A percentile compares a stretch with the other conserved stretches of the same genome.
Conservation (phyloP, 306 rosid species). For the Trifolium pratense region DNA sequence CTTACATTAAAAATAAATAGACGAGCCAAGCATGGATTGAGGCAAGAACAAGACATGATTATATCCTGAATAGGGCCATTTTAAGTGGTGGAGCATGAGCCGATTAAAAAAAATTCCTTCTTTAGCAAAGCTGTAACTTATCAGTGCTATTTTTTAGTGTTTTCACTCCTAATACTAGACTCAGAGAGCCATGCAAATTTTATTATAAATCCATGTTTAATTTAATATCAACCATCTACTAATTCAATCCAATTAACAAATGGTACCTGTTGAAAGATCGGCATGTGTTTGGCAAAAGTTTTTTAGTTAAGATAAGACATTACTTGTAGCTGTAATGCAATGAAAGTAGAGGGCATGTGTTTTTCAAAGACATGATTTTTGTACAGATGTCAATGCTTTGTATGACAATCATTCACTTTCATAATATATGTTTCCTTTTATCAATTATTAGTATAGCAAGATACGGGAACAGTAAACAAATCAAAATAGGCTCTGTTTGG, state of each 20-base stretch:
- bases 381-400: neutral
- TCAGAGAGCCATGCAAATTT: neutral
- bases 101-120: neutral
- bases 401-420: neutral
- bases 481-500: no score
- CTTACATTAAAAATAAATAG: slow-evolving; percentile 16
- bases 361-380: slow-evolving; percentile 10
- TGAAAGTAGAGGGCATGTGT: neutral
- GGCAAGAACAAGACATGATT: slow-evolving; percentile 10
- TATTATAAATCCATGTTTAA: slow-evolving; percentile 9
- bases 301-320: neutral
- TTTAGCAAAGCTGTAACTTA: neutral
- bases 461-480: slow-evolving; percentile 24
- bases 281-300: neutral
- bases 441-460: slow-evolving; percentile 20
- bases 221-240: slow-evolving; percentile 11
- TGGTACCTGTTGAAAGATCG: slow-evolving; percentile 7
- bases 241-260: slow-evolving; percentile 17
- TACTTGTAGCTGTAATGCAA: slow-evolving; percentile 1
- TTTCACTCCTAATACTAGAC: slow-evolving; percentile 8
- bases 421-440: slow-evolving; percentile 9
- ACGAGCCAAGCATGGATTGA: neutral
- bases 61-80: slow-evolving; percentile 8
- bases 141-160: neutral
- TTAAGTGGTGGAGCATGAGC: slow-evolving; percentile 21